Evolutionary conservation across 345 rosid genomes (phyloP), one percentile per base, ranked within the genome.

Genomic region (Salix caprea): DNA sequence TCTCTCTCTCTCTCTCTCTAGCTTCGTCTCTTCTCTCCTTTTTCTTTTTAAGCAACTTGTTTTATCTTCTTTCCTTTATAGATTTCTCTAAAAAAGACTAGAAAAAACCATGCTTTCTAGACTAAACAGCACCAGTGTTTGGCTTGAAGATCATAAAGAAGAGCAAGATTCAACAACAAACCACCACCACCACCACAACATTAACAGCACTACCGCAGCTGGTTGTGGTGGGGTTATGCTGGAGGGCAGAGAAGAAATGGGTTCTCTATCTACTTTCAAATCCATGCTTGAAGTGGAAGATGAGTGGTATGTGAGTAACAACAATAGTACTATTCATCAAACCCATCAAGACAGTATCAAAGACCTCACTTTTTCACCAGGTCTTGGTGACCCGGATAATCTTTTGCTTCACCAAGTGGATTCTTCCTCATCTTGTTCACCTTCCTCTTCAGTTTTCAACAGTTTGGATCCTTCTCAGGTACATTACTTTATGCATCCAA

Each of bases 361-460:
- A 70, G 84, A 84, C 67, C 68, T 88, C 64, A 52, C 89, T 26
- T 88, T 85, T 81, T 78, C 90, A 7, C 78, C 88, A 14, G 85
- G 75, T 77, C 83, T 87, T 4, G 81, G 75, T 30, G 88, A 89
- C 81, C 85, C 87, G 9, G 87, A 87, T 64, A 80, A 79, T 78
- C 66, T 87, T 8, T 74, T 89, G 77, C 80, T 87, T 23, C 85
- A 86, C 64, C 52, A 81, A 7, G 83, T 85, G 74, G 90, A 87
- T 87, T 89, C 90, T 24, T 85, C 90, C 19, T 79, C 92, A 44
- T 87, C 92, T 36, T 86, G 89, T 65, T 89, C 90, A 18, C 88
- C 89, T n/a, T 78, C 83, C 11, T 71, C 92, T 76, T 87, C 92
- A 61, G 86, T 89, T 81, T 89, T 89, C 82, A 87, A 86, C 87